A percentile compares a stretch with the other conserved stretches of the same genome.
Conservation (phyloP, 2,329 filamentous ascomycete species). For the Cercospora sp. region DNA sequence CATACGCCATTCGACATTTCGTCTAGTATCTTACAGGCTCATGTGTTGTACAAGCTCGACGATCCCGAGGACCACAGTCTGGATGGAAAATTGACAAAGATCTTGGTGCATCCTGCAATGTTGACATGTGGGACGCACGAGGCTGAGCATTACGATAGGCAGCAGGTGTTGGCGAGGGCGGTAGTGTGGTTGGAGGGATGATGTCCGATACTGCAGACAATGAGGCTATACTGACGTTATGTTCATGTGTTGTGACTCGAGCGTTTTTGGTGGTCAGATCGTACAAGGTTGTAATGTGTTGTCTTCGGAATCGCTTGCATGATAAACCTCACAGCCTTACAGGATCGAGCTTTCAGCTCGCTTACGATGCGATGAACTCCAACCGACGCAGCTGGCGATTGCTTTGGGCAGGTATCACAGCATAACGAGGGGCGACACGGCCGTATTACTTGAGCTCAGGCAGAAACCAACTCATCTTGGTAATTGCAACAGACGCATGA, state of each 20-base stretch:
- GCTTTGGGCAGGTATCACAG: neutral
- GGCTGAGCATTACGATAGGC: neutral
- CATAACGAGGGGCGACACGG: neutral
- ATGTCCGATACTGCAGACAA: neutral
- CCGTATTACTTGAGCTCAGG: neutral
- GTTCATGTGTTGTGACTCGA: neutral
- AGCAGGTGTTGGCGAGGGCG: neutral
- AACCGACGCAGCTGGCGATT: neutral
- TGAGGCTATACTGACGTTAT: neutral
- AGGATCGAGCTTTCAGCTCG: neutral
- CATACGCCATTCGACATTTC: neutral
- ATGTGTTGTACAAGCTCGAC: neutral
- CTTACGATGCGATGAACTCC: neutral
- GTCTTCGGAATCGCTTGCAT: neutral
- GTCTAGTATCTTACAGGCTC: neutral
- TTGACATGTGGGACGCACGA: neutral
- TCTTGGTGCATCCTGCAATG: neutral
- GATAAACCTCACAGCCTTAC: neutral
- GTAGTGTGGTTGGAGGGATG: neutral
- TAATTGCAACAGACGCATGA: neutral
- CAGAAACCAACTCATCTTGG: neutral
- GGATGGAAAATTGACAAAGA: neutral
- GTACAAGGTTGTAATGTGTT: neutral
- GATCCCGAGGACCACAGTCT: neutral
- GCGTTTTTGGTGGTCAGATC: neutral